phyloP scores from a whole-genome alignment of 345 rosid species.

The Salix dunnii region DNA sequence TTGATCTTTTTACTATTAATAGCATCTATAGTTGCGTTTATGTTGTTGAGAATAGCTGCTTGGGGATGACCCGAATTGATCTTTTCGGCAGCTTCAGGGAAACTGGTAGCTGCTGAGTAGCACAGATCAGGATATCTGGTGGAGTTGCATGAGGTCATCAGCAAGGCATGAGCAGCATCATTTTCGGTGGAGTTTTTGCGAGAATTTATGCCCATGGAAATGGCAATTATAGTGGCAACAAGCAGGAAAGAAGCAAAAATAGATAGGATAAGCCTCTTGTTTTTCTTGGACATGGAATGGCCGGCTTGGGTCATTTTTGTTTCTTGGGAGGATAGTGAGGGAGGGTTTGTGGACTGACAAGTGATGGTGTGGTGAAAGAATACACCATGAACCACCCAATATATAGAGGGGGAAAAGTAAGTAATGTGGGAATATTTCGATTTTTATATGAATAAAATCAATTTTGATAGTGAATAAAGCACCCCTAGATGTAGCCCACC shows the following conservation, averaged over 20 bases:
- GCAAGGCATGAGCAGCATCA: slow-evolving; percentile 39
- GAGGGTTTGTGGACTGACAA: background rate
- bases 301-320: slow-evolving; percentile 18
- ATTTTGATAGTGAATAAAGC: background rate
- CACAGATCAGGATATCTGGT: slow-evolving; percentile 69
- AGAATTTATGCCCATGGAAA: slow-evolving; percentile 38
- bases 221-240: slow-evolving; percentile 38
- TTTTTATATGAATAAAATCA: background rate
- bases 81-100: slow-evolving; percentile 26
- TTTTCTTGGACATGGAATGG: slow-evolving; percentile 24
- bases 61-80: slow-evolving; percentile 23
- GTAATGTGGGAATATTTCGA: background rate
- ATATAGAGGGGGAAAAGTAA: background rate
- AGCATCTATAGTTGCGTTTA: slow-evolving; percentile 20
- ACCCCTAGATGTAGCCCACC: no score
- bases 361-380: background rate
- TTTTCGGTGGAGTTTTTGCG: background rate
- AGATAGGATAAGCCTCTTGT: slow-evolving; percentile 31
- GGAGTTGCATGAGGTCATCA: slow-evolving; percentile 55
- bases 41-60: slow-evolving; percentile 24
- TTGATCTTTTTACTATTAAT: slow-evolving; percentile 21
- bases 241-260: slow-evolving; percentile 37
- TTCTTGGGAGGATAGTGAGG: background rate
- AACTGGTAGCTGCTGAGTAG: slow-evolving; percentile 49
- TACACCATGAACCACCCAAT: background rate